Evolutionary conservation across 306 rosid genomes (phyloP).

Genomic region (Leucaena leucocephala): DNA sequence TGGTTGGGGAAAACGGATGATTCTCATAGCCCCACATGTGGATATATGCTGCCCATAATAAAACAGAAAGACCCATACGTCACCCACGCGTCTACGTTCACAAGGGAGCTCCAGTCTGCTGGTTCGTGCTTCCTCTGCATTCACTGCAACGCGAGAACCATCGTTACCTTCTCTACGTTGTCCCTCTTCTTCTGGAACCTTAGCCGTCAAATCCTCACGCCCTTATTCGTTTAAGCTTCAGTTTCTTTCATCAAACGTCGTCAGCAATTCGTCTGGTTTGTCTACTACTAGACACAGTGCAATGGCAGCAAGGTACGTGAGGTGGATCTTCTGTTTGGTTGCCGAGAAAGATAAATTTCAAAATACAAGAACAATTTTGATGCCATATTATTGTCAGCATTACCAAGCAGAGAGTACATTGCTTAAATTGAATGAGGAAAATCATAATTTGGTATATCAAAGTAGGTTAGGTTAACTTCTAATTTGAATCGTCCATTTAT

Average conservation of each 20-base stretch:
- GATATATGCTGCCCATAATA: background rate
- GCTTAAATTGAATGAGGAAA: background rate
- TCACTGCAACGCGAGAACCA: background rate
- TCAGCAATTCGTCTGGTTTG: slow-evolving; percentile 1
- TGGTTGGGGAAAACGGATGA: background rate
- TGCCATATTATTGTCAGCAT: background rate
- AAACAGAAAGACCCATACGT: background rate
- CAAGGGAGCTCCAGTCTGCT: background rate
- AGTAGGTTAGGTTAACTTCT: background rate
- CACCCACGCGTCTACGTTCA: background rate
- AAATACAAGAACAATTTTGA: background rate
- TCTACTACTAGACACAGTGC: slow-evolving; percentile 3
- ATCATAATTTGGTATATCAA: background rate
- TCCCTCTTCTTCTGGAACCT: slow-evolving; percentile 1
- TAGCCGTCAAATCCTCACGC: slow-evolving; percentile 33
- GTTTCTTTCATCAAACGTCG: background rate
- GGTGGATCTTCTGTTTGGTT: background rate
- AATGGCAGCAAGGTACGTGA: slow-evolving; percentile 57
- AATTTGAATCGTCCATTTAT: background rate
- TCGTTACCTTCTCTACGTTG: slow-evolving; percentile 15
- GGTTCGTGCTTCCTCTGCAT: slow-evolving; percentile 26
- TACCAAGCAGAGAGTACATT: background rate
- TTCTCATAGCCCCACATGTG: background rate
- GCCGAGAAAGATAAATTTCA: background rate
- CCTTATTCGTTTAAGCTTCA: slow-evolving; percentile 35